Base-by-base conservation (phyloP, 164 flowering plant species). In the Cinnamomum micranthum region DNA sequence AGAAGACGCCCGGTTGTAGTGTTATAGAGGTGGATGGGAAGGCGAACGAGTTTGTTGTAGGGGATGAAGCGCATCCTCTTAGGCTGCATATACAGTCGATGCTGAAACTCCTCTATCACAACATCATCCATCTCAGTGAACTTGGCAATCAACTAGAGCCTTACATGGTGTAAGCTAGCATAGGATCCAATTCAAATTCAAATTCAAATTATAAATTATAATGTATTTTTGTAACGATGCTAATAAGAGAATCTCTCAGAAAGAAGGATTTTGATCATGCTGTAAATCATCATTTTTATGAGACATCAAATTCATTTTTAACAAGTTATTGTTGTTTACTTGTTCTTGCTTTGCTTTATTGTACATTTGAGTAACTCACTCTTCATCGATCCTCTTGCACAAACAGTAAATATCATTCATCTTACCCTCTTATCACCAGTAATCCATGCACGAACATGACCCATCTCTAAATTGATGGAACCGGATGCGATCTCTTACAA, bases 391-490 rank as follows among this genome's bases (percentile, higher is more conserved):
- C 41, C 50, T 27, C 6, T 6, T 67, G 15, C 25, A 67, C 50
- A 67, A 31, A 12, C 47, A 33, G 12, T 22, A 23, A 22, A 28
- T 15, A 20, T 71, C 47, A 41, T 41, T 41, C 47, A 41, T 9
- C 41, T 9, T 41, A 31, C 20, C 55, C 1, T 50, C 24, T 19
- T 19, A 25, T 83, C 77, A 91, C 97, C 93, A 91, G 68, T 86
- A 86, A 80, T 93, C 95, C 83, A 62, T 76, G 81, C 94, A 90
- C 5, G 96, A 87, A 70, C 98, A 93, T 13, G 73, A 71, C 0
- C 97, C 95, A 70, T 82, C 82, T 70, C 80, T 84, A 76, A 93
- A 91, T 76, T 80, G 90, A 82, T 91, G 97, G 75, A 93, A 91
- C 41, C 96, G 83, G 73, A 78, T 80, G 14, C 97, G 92, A 78